Conservation (phyloP, 2,329 filamentous ascomycete species). For the Coleophoma eucalyptorum region DNA sequence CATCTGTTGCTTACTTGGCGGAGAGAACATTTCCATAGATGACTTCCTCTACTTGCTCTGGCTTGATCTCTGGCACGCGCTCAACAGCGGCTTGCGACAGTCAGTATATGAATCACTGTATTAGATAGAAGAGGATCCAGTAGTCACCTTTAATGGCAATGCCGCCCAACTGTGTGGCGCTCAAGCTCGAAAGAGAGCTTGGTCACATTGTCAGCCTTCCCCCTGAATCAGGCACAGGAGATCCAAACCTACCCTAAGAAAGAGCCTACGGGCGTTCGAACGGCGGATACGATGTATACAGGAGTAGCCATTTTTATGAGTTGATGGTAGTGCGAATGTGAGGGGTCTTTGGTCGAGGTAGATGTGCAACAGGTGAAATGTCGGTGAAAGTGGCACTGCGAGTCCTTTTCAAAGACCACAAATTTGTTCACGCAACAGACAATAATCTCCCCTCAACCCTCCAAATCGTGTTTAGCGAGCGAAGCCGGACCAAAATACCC, state of each 20-base stretch:
- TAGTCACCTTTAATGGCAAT: constrained; percentile 83
- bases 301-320: constrained; percentile 67
- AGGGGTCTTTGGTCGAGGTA: background rate
- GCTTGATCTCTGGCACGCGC: constrained; percentile 80
- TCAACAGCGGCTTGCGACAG: constrained; percentile 64
- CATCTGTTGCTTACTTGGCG: constrained; percentile 64
- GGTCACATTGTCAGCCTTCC: constrained; percentile 15
- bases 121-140: too few species aligned
- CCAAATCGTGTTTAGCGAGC: background rate
- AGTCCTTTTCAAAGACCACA: background rate
- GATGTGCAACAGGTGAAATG: background rate
- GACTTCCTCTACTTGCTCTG: constrained; percentile 89
- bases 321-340: background rate
- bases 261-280: constrained; percentile 86
- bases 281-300: constrained; percentile 94
- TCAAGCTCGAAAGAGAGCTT: constrained; percentile 87
- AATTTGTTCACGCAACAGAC: background rate
- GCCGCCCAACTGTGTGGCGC: constrained; percentile 80
- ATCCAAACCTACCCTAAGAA: constrained; percentile 74
- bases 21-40: constrained; percentile 98
- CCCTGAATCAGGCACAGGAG: constrained; percentile 34
- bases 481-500: background rate
- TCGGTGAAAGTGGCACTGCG: background rate
- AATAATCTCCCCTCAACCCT: background rate
- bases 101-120: too few species aligned